Conservation (phyloP, 306 rosid genomes). For the Crotalaria pallida region DNA sequence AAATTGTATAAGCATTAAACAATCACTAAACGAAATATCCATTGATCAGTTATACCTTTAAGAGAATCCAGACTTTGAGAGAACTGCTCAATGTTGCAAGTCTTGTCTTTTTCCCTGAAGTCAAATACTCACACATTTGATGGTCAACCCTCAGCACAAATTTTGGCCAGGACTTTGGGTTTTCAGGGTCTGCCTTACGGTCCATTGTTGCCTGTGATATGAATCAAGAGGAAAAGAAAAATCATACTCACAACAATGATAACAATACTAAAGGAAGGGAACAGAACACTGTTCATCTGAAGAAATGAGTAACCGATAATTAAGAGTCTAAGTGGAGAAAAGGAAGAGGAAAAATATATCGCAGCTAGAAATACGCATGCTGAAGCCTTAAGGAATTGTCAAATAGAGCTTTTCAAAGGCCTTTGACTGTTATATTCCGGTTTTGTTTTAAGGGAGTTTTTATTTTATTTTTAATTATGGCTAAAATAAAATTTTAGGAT, state of each 20-base stretch:
- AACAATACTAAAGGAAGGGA: neutral
- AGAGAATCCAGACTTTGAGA: constrained; percentile 87
- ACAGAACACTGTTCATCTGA: neutral
- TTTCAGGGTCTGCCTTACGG: constrained; percentile 55
- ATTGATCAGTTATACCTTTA: constrained; percentile 54
- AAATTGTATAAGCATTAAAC: constrained; percentile 4
- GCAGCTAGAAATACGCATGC: neutral
- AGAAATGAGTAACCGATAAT: neutral
- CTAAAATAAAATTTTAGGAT: neutral
- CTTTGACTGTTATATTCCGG: neutral
- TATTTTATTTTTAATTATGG: neutral
- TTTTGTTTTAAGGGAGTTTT: too few species aligned
- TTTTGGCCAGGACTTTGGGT: constrained; percentile 88
- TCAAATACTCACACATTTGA: constrained; percentile 75
- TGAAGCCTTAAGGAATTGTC: neutral
- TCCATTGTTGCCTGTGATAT: constrained; percentile 63
- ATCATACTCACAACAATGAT: constrained; percentile 12
- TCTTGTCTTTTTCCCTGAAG: constrained; percentile 78
- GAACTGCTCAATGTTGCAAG: constrained; percentile 90
- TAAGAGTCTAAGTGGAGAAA: neutral
- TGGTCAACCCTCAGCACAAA: constrained; percentile 80
- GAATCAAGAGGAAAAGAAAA: constrained; percentile 10
- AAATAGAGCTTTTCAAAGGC: constrained; percentile 7
- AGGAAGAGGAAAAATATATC: neutral
- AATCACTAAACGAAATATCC: neutral